Evolutionary conservation across 257 asterid species (phyloP), one percentile per base, ranked within the genome.

Genomic region (Jasminum sambac): DNA sequence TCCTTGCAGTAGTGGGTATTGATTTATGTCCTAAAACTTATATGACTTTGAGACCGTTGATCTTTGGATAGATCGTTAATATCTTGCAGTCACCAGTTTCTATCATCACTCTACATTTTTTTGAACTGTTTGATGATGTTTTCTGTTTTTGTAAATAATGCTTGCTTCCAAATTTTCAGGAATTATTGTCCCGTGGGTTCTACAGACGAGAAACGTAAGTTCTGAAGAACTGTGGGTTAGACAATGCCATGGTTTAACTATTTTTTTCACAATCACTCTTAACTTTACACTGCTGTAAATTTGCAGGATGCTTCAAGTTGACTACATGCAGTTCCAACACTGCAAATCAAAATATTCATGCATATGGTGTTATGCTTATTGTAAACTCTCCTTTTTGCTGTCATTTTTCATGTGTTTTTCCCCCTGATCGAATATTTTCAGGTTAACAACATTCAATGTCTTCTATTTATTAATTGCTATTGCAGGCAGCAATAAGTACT

Each of bases 401-500:
- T 48, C n/a, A 17, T 74, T 48, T 16, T 43, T 50, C 19, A 14
- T 63, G n/a, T 58, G 62, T 70, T 52, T 55, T 55, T 14, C 6
- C 10, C 62, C 1, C 36, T 9, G 62, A 13, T 19, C 23, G 0
- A 13, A 21, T 30, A 34, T 23, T 19, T 52, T 16, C 24, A 48
- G 58, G 58, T 46, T 46, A 19, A 14, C n/a, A 46, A n/a, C n/a
- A n/a, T 46, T n/a, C 5, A 39, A 75, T 43, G 50, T 40, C 14
- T 17, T 17, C 4, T 26, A 17, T 21, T 55, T 39, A 41, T 41
- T 69, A 67, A 40, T 11, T 62, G 58, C 61, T 70, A 39, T 63
- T 48, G 69, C 83, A 95, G 99, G 98, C 86, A 79, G 99, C 89
- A 74, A 77, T 95, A 72, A 83, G 89, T 71, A 89, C 96, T 48